Percentiles rank a stretch among this genome's conserved stretches.
phyloP scores from a whole-genome alignment of 2,329 filamentous ascomycete genomes.

The Tolypocladium inflatum region DNA sequence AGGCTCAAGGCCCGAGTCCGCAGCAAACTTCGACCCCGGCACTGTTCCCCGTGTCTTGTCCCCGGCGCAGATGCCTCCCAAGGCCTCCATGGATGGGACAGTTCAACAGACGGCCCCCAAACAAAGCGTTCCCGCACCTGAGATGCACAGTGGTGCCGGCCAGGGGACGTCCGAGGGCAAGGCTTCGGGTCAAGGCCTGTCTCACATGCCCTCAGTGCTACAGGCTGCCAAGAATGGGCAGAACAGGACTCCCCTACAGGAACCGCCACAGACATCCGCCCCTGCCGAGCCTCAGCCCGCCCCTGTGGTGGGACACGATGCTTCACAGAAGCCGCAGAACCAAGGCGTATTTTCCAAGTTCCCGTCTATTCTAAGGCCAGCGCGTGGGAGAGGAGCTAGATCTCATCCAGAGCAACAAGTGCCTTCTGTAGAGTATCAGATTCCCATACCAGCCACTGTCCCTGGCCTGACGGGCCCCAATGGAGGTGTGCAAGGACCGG shows the following conservation, averaged over 20 bases:
- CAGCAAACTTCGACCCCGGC: conserved; percentile 9
- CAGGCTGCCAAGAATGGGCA: conserved; percentile 1
- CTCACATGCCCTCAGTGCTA: conserved; percentile 5
- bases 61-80: conserved; percentile 12
- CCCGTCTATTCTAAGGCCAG: conserved; percentile 9
- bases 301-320: not conserved
- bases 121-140: not conserved
- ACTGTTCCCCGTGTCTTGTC: conserved; percentile 13
- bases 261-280: not conserved
- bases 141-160: not conserved
- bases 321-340: not conserved
- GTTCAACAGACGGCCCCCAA: conserved; percentile 2
- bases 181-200: not conserved
- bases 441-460: not conserved
- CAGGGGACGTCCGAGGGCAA: not conserved
- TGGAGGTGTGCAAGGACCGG: not conserved
- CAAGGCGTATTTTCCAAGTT: conserved; percentile 3
- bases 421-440: not conserved
- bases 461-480: not conserved
- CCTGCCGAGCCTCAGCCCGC: not conserved
- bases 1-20: conserved; percentile 7
- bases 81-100: conserved; percentile 6
- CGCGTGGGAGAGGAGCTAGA: conserved; percentile 2
- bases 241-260: conserved; percentile 1
- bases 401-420: not conserved